Evolutionary conservation across 1,139 yeast genomes (phyloP), one percentile per base, ranked within the genome.

Genomic region (Nakaseomyces bracarensis): DNA sequence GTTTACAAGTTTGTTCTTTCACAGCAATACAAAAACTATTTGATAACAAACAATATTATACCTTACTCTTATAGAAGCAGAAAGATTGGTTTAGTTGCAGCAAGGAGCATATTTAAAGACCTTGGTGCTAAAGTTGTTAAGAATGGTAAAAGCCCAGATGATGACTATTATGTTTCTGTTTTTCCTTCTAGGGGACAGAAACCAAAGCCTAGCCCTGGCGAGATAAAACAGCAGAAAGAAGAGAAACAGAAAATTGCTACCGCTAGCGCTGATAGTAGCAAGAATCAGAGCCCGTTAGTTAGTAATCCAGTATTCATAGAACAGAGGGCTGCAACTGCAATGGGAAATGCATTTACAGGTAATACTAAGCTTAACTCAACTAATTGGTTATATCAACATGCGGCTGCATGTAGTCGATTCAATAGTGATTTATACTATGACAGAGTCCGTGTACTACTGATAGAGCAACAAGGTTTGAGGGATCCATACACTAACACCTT

Each of bases 61-160:
- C 96, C 98, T 1, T 83, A 81, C 50, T 83, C 96, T 3, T 91
- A 87, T 64, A 84, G 87, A 62, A 94, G 95, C 35, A 74, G 98
- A 50, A 76, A 89, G 0, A 91, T 91, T 27, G 87, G 91, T 47
- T 70, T 91, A 42, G 95, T 91, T 2, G 80, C 96, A 2, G 97
- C 98, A 0, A 75, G 94, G 46, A 81, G 95, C 13, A 80, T 87
- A 3, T 93, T 75, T 64, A 74, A 89, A 50, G 98, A 89, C 61
- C 91, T 93, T 66, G 99, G 99, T 3, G 86, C 96, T 15, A 75
- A 77, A 48, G 77, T 89, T 43, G 70, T 91, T 38, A 74, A 76
- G 19, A 83, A 86, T 43, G 98, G 99, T 31, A 75, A 75, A 49
- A 77, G 83, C 50, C 82, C 85, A 26, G 70, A 68, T 25, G 99